Evolutionary conservation across 106 monocot species (phyloP).

Genomic region (Agapanthus africanus): DNA sequence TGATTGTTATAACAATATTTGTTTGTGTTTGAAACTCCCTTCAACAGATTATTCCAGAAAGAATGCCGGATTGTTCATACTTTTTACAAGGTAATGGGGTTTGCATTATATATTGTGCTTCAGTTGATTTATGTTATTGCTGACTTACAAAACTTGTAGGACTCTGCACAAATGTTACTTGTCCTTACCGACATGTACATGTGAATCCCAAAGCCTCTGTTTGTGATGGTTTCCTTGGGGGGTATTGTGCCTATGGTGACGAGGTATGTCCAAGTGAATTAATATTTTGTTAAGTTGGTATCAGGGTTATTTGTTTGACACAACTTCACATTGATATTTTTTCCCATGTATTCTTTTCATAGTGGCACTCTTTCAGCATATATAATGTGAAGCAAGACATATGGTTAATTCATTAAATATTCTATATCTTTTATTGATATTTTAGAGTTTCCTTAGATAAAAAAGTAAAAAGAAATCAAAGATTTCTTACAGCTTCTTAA

Average conservation of each 20-base stretch:
- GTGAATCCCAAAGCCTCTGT: slow-evolving; percentile 76
- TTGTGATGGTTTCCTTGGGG: slow-evolving; percentile 92
- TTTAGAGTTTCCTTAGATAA: too few relatives aligned
- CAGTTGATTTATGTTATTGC: neutral
- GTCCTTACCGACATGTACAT: slow-evolving; percentile 95
- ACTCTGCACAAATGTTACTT: slow-evolving; percentile 68
- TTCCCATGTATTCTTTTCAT: too few relatives aligned
- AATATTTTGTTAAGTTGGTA: too few relatives aligned
- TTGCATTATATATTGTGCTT: neutral
- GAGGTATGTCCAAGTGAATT: too few relatives aligned
- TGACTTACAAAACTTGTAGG: slow-evolving; percentile 32
- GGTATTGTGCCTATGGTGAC: slow-evolving; percentile 89
- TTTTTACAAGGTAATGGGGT: slow-evolving; percentile 62
- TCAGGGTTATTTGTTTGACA: too few relatives aligned
- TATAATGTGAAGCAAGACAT: too few relatives aligned
- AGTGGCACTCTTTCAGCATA: too few relatives aligned
- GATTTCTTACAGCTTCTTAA: too few relatives aligned
- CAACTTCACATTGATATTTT: too few relatives aligned
- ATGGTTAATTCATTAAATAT: too few relatives aligned
- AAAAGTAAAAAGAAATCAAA: too few relatives aligned
- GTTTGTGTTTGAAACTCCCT: neutral
- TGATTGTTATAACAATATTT: neutral
- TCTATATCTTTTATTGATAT: too few relatives aligned
- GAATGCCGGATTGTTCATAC: slow-evolving; percentile 99
- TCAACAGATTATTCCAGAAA: slow-evolving; percentile 78